A percentile compares a stretch with the other conserved stretches of the same genome.
Conservation (phyloP, 192 early-diverging fungal species). For the Podila epigama region DNA sequence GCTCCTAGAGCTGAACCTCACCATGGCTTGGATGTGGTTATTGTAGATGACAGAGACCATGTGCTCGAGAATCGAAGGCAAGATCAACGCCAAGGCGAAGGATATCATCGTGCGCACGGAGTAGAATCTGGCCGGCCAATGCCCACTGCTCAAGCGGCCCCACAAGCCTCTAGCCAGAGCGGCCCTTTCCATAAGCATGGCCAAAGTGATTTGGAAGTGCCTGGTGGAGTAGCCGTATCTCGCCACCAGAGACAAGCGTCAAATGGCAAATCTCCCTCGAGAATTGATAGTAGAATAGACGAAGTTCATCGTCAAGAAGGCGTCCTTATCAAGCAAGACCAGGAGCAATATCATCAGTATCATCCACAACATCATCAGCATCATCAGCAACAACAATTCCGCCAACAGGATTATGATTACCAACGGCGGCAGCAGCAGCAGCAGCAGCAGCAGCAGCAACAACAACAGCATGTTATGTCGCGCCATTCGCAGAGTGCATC, state of each 20-base stretch:
- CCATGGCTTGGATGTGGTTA: too few relatives aligned
- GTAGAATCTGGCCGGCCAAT: too few relatives aligned
- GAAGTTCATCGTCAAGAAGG: neutral
- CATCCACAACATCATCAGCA: slow-evolving; percentile 4
- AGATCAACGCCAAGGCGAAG: too few relatives aligned
- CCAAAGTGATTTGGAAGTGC: neutral
- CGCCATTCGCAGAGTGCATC: too few relatives aligned
- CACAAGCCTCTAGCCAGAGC: neutral
- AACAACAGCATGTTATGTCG: neutral
- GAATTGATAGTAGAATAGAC: neutral
- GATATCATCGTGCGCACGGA: too few relatives aligned
- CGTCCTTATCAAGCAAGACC: neutral
- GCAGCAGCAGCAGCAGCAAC: neutral
- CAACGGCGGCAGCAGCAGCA: slow-evolving; percentile 4
- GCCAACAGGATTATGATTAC: neutral
- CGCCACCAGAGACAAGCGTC: neutral
- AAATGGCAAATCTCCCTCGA: neutral
- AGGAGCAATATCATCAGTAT: neutral
- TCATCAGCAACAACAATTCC: neutral
- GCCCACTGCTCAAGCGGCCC: too few relatives aligned
- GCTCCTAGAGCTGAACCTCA: too few relatives aligned
- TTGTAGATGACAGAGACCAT: too few relatives aligned
- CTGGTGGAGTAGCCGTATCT: neutral
- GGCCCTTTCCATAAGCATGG: neutral
- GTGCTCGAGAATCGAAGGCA: too few relatives aligned